These are phyloP conservation scores for Oryza meridionalis DNA, from an alignment of 176 grass and related monocot genomes.

Conservation along the genomic window DNA sequence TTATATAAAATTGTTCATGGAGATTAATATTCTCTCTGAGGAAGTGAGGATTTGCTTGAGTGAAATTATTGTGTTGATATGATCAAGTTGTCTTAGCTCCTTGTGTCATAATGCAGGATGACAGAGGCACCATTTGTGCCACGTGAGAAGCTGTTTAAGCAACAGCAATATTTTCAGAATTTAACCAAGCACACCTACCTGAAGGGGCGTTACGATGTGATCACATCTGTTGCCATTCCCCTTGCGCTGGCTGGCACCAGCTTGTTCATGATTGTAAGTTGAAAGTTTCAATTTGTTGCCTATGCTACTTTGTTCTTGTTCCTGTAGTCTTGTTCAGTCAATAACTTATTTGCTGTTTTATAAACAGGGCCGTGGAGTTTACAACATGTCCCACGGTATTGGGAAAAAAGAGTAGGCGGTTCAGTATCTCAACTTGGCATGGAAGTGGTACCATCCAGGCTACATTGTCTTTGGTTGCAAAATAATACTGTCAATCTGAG, in stretches of 20 bases:
- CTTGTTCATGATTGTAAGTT: conserved; percentile 61
- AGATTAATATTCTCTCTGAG: not conserved
- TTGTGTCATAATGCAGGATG: conserved; percentile 52
- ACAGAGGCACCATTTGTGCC: conserved; percentile 59
- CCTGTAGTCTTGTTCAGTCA: not conserved
- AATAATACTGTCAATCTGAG: conserved; percentile 44
- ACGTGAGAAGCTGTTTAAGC: conserved; percentile 59
- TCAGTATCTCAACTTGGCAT: conserved; percentile 27
- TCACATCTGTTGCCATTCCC: conserved; percentile 69
- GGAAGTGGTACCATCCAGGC: conserved; percentile 9
- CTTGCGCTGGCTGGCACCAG: conserved; percentile 58
- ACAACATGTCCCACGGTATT: conserved; percentile 63
- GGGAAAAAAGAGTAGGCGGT: conserved; percentile 62
- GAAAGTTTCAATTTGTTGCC: not conserved
- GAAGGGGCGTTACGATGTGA: conserved; percentile 58
- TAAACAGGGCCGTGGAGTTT: conserved; percentile 62
- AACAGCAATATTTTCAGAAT: conserved; percentile 57
- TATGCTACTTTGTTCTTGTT: not conserved
- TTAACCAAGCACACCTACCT: conserved; percentile 61
- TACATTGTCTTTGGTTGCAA: conserved; percentile 26
- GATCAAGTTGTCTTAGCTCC: not conserved
- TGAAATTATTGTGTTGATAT: not conserved
- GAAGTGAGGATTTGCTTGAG: not conserved
- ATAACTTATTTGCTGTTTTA: not conserved
- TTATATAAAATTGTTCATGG: not conserved